A percentile compares a stretch with the other conserved stretches of the same genome.
These are phyloP conservation scores for Aegle marmelos DNA, from an alignment of 345 rosid genomes.

Conservation along the genomic window DNA sequence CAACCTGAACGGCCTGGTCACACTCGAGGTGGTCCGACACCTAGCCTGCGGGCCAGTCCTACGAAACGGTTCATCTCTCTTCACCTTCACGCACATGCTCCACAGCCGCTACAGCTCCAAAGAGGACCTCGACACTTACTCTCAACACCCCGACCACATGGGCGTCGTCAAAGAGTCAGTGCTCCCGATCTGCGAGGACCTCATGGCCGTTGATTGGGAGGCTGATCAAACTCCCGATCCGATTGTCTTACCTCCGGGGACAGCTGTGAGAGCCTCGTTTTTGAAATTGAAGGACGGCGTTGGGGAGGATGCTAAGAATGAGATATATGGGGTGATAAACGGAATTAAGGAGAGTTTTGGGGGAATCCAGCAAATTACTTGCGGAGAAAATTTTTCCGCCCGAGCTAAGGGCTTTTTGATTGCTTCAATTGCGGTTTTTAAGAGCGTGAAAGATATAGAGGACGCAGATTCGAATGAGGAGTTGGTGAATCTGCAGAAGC, in stretches of 20 bases:
- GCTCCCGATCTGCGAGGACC: constrained; percentile 66
- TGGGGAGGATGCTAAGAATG: constrained; percentile 41
- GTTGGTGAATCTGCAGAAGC: constrained; percentile 42
- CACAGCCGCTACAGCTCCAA: constrained; percentile 79
- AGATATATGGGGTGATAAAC: constrained; percentile 45
- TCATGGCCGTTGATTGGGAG: constrained; percentile 87
- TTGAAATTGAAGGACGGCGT: constrained; percentile 58
- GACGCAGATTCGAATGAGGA: constrained; percentile 36
- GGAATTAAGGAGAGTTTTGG: constrained; percentile 43
- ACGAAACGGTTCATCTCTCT: constrained; percentile 39
- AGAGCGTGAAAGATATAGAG: constrained; percentile 40
- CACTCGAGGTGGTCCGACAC: constrained; percentile 61
- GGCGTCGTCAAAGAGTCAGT: constrained; percentile 53
- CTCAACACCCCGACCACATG: constrained; percentile 62
- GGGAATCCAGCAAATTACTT: constrained; percentile 45
- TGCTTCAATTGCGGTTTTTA: constrained; percentile 59
- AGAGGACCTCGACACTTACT: constrained; percentile 48
- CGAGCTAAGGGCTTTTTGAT: constrained; percentile 72
- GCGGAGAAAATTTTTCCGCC: constrained; percentile 77
- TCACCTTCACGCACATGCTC: constrained; percentile 76
- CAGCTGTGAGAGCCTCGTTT: constrained; percentile 40
- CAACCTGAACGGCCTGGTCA: constrained; percentile 49
- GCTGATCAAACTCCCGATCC: constrained; percentile 32
- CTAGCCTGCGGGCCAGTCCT: constrained; percentile 56
- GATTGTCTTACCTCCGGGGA: constrained; percentile 36